Base-by-base conservation (phyloP, 345 rosid genomes). In the Bruguiera sexangula region DNA sequence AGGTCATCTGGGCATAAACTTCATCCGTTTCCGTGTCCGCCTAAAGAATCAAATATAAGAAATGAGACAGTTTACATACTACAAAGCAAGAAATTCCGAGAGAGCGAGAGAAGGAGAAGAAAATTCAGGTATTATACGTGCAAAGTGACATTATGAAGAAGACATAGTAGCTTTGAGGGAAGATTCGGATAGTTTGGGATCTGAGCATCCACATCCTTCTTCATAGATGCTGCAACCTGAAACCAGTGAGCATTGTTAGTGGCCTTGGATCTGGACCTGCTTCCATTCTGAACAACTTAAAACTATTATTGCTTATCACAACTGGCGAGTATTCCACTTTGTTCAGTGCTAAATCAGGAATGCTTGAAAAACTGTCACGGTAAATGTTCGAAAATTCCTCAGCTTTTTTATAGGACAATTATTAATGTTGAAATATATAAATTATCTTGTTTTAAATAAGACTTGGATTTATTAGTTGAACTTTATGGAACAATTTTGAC, bases 1-100 rank as follows among this genome's bases (percentile, higher is more conserved):
- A 94, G 60, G 96, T 88, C 99, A 95, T 92, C 78, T 92, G 97
- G 70, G 97, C 96, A 84, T 88, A 95, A 24, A 95, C 96, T 87
- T 92, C 99, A 63, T 95, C 99, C 1, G 97, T 92, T 75, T 95
- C 97, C 1, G 89, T 84, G 76, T 95, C 99, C 56, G 97, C 99
- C 99, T 95, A 66, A 51, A 83, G 73, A 79, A 68, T 63, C 57
- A 75, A 70, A 71, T 53, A 62, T 20, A 58, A 74, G 60, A 74
- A 76, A 72, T 56, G 18, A 77, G 21, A 71, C 26, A 1, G 46
- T 2, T 3, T 59, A 56, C 21, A 55, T 37, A 34, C 29, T 31
- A 21, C 43, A 53, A 31, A 30, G 15, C 19, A 21, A 46, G 54
- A 66, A 61, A 54, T 10, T 32, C 30, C 19, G 11, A 5, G 6